Conservation (phyloP, 1,284 basidiomycete genomes). For the Phellinidium pouzarii region DNA sequence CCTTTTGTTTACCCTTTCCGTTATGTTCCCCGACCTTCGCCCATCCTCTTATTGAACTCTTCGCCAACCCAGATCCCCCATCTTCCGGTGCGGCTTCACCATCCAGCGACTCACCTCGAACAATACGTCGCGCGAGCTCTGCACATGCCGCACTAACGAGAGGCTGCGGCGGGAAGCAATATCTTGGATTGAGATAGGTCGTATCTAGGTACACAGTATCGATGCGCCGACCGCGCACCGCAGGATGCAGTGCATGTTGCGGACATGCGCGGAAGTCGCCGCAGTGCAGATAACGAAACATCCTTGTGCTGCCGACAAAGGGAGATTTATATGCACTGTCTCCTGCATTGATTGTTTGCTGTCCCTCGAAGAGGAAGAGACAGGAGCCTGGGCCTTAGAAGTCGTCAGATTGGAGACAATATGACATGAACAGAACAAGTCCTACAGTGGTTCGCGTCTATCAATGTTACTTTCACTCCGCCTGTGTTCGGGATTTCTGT, state of each 20-base stretch:
- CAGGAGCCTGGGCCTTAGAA: slow-evolving; percentile 78
- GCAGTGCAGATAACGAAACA: slow-evolving; percentile 91
- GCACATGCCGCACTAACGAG: slow-evolving; percentile 90
- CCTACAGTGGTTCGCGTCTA: slow-evolving; percentile 95
- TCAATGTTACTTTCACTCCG: slow-evolving; percentile 85
- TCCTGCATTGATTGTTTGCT: slow-evolving; percentile 82
- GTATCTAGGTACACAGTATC: slow-evolving; percentile 94
- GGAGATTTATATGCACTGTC: slow-evolving; percentile 70
- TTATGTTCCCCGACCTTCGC: slow-evolving; percentile 26
- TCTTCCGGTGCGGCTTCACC: slow-evolving; percentile 19
- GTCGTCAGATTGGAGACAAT: background rate
- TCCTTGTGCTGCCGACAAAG: slow-evolving; percentile 59
- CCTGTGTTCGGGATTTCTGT: slow-evolving; percentile 75
- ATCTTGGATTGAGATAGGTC: slow-evolving; percentile 92
- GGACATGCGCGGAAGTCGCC: slow-evolving; percentile 92
- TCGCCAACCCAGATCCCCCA: slow-evolving; percentile 34
- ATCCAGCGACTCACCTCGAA: slow-evolving; percentile 34
- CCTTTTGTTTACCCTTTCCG: slow-evolving; percentile 28
- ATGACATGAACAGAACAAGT: slow-evolving; percentile 9
- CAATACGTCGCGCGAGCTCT: slow-evolving; percentile 63
- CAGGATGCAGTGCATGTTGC: slow-evolving; percentile 75
- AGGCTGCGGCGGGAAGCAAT: slow-evolving; percentile 92
- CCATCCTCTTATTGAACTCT: slow-evolving; percentile 17
- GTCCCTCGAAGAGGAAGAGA: slow-evolving; percentile 90
- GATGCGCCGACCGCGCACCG: slow-evolving; percentile 69